Conservation (phyloP, 1,284 basidiomycete genomes). For the Sporisorium exsertum region DNA sequence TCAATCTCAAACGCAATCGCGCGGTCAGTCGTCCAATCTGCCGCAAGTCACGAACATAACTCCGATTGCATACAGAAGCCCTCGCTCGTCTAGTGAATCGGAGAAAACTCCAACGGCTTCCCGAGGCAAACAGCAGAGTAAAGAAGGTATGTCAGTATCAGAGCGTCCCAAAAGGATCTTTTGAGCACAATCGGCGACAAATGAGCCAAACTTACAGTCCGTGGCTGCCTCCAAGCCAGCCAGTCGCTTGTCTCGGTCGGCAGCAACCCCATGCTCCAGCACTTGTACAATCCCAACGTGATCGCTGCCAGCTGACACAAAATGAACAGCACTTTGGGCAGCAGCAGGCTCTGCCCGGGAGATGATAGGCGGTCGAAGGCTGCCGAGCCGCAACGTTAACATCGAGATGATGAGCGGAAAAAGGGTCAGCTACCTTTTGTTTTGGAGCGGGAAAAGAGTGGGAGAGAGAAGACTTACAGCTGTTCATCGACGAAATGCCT, state of each 20-base stretch:
- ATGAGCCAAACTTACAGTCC: slow-evolving; percentile 51
- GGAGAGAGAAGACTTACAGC: slow-evolving; percentile 26
- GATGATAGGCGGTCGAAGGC: slow-evolving; percentile 60
- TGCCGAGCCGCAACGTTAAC: not conserved
- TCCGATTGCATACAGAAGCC: not conserved
- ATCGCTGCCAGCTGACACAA: slow-evolving; percentile 59
- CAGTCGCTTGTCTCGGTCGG: slow-evolving; percentile 68
- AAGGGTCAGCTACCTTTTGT: not conserved
- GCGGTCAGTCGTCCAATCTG: not conserved
- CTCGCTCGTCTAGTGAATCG: slow-evolving; percentile 27
- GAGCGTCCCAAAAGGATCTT: not conserved
- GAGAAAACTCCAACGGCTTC: slow-evolving; percentile 51
- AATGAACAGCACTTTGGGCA: slow-evolving; percentile 59
- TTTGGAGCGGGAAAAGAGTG: not conserved
- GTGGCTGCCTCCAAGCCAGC: slow-evolving; percentile 64
- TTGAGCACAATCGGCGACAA: not conserved
- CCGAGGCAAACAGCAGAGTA: not conserved
- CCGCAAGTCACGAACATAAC: not conserved
- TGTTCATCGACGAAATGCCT: slow-evolving; percentile 53
- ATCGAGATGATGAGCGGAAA: not conserved
- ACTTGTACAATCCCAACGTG: slow-evolving; percentile 65
- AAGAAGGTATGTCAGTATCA: not conserved
- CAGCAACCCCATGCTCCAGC: slow-evolving; percentile 67
- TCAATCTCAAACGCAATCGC: not conserved
- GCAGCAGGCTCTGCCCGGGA: slow-evolving; percentile 53